Percentiles rank a stretch among this genome's conserved stretches.
Evolutionary conservation across 805 yeast species (phyloP).

Genomic region (Hanseniaspora hatyaiensis): DNA sequence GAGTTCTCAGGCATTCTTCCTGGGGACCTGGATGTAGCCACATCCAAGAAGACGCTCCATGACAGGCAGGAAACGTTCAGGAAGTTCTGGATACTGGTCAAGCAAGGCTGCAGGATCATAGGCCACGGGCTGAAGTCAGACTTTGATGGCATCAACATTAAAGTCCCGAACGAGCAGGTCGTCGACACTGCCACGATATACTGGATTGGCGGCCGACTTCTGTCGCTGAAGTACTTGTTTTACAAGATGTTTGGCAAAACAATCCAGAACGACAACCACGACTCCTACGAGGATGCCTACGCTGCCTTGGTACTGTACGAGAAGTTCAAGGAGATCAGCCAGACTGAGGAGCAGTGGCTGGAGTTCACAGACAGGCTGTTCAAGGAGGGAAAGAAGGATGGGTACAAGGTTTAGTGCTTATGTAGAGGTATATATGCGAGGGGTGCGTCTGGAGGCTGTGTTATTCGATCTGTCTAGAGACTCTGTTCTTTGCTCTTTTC

Average conservation of each 20-base stretch:
- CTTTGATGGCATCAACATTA: conserved; percentile 83
- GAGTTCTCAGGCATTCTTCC: conserved; percentile 86
- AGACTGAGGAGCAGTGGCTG: conserved; percentile 47
- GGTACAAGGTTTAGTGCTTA: conserved; percentile 26
- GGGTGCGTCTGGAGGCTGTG: too few relatives aligned
- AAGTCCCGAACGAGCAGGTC: conserved; percentile 75
- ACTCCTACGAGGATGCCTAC: conserved; percentile 89
- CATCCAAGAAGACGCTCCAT: conserved; percentile 59
- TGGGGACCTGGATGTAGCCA: conserved; percentile 69
- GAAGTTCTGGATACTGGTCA: conserved; percentile 77
- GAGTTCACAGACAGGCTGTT: conserved; percentile 54
- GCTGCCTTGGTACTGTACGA: conserved; percentile 72
- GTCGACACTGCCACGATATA: conserved; percentile 80
- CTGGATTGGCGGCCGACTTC: conserved; percentile 61
- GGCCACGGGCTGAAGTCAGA: conserved; percentile 92
- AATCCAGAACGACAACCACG: conserved; percentile 90
- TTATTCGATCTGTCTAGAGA: too few relatives aligned
- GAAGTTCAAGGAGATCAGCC: conserved; percentile 48
- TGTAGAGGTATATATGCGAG: not conserved
- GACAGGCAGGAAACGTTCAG: conserved; percentile 74
- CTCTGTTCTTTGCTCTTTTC: too few relatives aligned
- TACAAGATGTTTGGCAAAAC: conserved; percentile 60
- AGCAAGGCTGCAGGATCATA: conserved; percentile 80
- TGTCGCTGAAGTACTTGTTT: conserved; percentile 77
- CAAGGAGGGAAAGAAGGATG: conserved; percentile 42